These are phyloP conservation scores for Aspergillus tamarii DNA, from an alignment of 2,329 filamentous ascomycete genomes.

Conservation along the genomic window DNA sequence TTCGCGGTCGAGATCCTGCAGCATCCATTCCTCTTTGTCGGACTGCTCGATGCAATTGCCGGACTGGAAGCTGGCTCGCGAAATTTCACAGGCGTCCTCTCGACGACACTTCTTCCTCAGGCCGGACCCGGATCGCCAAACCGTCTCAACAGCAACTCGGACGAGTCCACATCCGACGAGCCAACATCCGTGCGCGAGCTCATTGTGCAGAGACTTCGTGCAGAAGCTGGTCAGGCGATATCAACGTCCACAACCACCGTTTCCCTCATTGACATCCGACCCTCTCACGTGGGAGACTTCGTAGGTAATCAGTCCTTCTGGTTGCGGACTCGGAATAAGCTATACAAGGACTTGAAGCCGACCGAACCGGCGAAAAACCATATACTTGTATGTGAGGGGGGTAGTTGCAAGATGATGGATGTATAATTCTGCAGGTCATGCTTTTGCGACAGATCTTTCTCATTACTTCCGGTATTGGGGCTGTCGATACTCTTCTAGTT, in stretches of 20 bases:
- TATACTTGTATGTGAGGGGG: slow-evolving; percentile 43
- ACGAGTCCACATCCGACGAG: slow-evolving; percentile 27
- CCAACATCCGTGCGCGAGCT: slow-evolving; percentile 32
- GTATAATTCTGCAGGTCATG: slow-evolving; percentile 22
- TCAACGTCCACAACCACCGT: slow-evolving; percentile 38
- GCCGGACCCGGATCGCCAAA: slow-evolving; percentile 14
- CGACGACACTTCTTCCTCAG: slow-evolving; percentile 33
- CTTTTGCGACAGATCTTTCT: not conserved
- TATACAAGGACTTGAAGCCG: slow-evolving; percentile 42
- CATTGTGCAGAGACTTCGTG: slow-evolving; percentile 36
- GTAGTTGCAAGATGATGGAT: slow-evolving; percentile 40
- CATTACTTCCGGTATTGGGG: not conserved
- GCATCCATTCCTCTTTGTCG: slow-evolving; percentile 88
- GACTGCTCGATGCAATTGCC: slow-evolving; percentile 76
- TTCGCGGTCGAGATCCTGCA: slow-evolving; percentile 92
- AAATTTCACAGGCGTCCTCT: slow-evolving; percentile 59
- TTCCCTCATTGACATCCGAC: slow-evolving; percentile 42
- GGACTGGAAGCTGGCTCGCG: slow-evolving; percentile 71
- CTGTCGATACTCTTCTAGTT: not conserved
- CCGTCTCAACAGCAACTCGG: slow-evolving; percentile 17
- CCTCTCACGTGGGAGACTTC: slow-evolving; percentile 37
- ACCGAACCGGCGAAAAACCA: slow-evolving; percentile 40
- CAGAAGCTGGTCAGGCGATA: slow-evolving; percentile 35
- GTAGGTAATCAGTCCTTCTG: slow-evolving; percentile 41
- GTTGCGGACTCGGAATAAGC: slow-evolving; percentile 40